phyloP scores from a whole-genome alignment of 768 basidiomycete genomes.

The Pholiota microspora region DNA sequence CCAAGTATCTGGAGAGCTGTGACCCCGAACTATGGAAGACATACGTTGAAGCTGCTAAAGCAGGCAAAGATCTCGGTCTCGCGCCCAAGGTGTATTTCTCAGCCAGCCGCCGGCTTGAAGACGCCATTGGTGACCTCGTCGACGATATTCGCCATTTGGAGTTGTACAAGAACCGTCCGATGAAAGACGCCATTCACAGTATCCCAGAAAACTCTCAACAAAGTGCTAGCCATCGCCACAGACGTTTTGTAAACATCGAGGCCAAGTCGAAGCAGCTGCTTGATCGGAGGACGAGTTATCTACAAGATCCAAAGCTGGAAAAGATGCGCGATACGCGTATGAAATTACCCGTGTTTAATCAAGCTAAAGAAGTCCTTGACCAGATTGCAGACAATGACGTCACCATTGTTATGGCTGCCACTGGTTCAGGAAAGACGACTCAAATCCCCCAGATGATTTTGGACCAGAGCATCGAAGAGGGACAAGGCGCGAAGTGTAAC shows the following conservation, averaged over 20 bases:
- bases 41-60: conserved; percentile 59
- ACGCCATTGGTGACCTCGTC: conserved; percentile 70
- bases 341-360: conserved; percentile 72
- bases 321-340: conserved; percentile 66
- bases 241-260: conserved; percentile 18
- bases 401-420: conserved; percentile 85
- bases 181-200: conserved; percentile 13
- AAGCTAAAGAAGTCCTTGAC: conserved; percentile 61
- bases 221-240: background rate
- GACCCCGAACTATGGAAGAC: conserved; percentile 78
- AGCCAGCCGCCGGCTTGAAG: conserved; percentile 61
- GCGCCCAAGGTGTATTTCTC: conserved; percentile 68
- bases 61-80: conserved; percentile 67
- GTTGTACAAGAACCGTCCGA: conserved; percentile 67
- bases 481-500: conserved; percentile 84
- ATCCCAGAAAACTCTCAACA: background rate
- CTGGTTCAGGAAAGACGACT: conserved; percentile 92
- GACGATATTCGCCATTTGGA: conserved; percentile 59
- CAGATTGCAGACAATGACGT: conserved; percentile 79
- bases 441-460: conserved; percentile 93
- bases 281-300: conserved; percentile 55
- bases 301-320: conserved; percentile 55
- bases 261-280: conserved; percentile 60
- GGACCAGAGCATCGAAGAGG: conserved; percentile 75
- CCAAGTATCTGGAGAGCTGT: conserved; percentile 81